Evolutionary conservation across 495 filamentous ascomycete species (phyloP), one percentile per base, ranked within the genome.

Genomic region (Podospora tetraspora): DNA sequence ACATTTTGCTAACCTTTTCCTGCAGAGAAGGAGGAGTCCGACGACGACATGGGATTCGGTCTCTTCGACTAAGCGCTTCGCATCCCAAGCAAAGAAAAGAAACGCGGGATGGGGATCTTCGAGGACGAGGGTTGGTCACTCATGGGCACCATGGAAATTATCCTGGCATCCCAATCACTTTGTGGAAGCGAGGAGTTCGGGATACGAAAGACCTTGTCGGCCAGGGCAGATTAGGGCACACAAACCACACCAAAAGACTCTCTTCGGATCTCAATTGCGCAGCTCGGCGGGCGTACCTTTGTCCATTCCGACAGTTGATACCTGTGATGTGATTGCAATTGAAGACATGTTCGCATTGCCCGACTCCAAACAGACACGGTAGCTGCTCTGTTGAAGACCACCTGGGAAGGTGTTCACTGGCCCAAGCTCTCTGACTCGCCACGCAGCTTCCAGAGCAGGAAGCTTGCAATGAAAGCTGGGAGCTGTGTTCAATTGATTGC

Each of bases 21-120:
- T n/a, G 32, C 71, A 86, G 84, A 83, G 78, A 85, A 84, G 82
- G 84, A 90, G 83, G 95, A 98, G 88, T 98, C 95, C 79, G 95
- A 99, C 83, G 95, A 99, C 80, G 95, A 99, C 80, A 99, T 99
- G 95, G 95, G 95, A 78, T 97, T 99, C 87, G 95, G 95, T 90
- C 93, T 99, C 69, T 98, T 98, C 90, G 94, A 97, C 86, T 97
- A 92, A 88, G 71, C 78, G 66, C 34, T 61, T 65, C 34, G 52
- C 30, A 30, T 62, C 60, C 61, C 24, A 23, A 61, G 8, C 65
- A 62, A 68, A 62, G 58, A 19, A 62, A 37, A 13, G 57, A 30
- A 59, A 63, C 37, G 37, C 64, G 61, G 59, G 56, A 56, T 71
- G 71, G 76, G 66, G 66, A 57, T 70, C 70, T 74, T 69, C 73